These are phyloP conservation scores for Fusarium sp. DNA, from an alignment of 2,329 filamentous ascomycete species.

Conservation along the genomic window DNA sequence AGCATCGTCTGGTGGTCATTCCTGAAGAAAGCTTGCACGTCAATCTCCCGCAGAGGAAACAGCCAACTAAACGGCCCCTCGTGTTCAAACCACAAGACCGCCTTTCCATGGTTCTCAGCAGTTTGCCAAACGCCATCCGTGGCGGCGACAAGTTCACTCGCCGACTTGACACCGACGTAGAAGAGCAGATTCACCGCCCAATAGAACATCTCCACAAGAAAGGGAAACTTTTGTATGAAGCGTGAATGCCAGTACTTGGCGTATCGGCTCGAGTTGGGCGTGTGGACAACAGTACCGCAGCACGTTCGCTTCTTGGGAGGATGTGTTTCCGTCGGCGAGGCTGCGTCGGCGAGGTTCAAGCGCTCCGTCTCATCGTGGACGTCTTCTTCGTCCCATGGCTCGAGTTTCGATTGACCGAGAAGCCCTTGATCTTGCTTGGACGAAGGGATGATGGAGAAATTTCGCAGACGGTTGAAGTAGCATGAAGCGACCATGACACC, in stretches of 20 bases:
- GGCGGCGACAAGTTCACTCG: slow-evolving; percentile 51
- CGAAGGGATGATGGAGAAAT: slow-evolving; percentile 40
- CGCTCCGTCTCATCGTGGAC: slow-evolving; percentile 37
- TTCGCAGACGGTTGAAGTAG: slow-evolving; percentile 47
- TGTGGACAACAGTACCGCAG: slow-evolving; percentile 63
- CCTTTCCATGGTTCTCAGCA: slow-evolving; percentile 66
- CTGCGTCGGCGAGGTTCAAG: slow-evolving; percentile 14
- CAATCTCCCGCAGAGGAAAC: slow-evolving; percentile 64
- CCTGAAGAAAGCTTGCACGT: slow-evolving; percentile 69
- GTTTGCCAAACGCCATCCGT: slow-evolving; percentile 64
- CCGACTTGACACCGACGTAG: slow-evolving; percentile 57
- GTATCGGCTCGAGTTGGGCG: slow-evolving; percentile 72
- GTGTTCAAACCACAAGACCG: slow-evolving; percentile 67
- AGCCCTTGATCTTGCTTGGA: slow-evolving; percentile 41
- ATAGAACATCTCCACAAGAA: slow-evolving; percentile 80
- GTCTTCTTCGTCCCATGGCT: slow-evolving; percentile 43
- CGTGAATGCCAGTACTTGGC: slow-evolving; percentile 70
- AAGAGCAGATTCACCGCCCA: slow-evolving; percentile 75
- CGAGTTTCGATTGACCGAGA: slow-evolving; percentile 39
- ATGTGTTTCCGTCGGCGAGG: slow-evolving; percentile 44
- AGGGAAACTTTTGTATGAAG: slow-evolving; percentile 74
- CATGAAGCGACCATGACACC: slow-evolving; percentile 48
- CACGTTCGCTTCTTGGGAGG: slow-evolving; percentile 63
- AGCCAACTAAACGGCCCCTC: slow-evolving; percentile 62
- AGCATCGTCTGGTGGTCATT: slow-evolving; percentile 64